These are phyloP conservation scores for Neurospora sp. DNA, from an alignment of 2,329 filamentous ascomycete genomes.

Conservation along the genomic window DNA sequence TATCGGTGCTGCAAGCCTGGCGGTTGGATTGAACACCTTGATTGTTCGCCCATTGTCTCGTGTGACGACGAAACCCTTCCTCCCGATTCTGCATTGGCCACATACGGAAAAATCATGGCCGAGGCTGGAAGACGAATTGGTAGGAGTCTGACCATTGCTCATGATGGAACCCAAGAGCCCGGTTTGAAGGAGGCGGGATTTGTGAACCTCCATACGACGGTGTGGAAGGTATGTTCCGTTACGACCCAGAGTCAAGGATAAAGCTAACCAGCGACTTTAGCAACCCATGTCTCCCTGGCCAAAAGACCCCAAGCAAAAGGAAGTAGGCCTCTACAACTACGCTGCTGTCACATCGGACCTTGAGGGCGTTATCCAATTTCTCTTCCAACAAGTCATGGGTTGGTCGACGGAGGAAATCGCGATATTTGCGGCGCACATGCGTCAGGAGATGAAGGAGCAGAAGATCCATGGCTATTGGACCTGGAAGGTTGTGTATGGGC, in stretches of 20 bases:
- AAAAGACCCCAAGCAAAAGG: constrained; percentile 6
- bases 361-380: constrained; percentile 11
- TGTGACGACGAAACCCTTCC: constrained; percentile 19
- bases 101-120: constrained; percentile 16
- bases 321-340: constrained; percentile 9
- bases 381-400: constrained; percentile 6
- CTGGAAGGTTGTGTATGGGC: constrained; percentile 1
- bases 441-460: constrained; percentile 5
- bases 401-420: constrained; percentile 6
- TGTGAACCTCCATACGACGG: background rate
- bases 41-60: constrained; percentile 14
- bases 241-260: background rate
- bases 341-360: constrained; percentile 7
- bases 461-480: constrained; percentile 6
- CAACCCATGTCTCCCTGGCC: constrained; percentile 10
- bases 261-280: background rate
- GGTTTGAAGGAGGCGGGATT: constrained; percentile 11
- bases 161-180: constrained; percentile 4
- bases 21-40: constrained; percentile 24
- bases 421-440: constrained; percentile 5
- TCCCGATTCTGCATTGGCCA: constrained; percentile 14
- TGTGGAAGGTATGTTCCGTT: constrained; percentile 1
- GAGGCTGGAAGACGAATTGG: constrained; percentile 10
- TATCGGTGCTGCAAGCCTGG: constrained; percentile 43
- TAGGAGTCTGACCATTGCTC: constrained; percentile 6